phyloP scores from a whole-genome alignment of 805 yeast species.

The Schwanniomyces sp. region DNA sequence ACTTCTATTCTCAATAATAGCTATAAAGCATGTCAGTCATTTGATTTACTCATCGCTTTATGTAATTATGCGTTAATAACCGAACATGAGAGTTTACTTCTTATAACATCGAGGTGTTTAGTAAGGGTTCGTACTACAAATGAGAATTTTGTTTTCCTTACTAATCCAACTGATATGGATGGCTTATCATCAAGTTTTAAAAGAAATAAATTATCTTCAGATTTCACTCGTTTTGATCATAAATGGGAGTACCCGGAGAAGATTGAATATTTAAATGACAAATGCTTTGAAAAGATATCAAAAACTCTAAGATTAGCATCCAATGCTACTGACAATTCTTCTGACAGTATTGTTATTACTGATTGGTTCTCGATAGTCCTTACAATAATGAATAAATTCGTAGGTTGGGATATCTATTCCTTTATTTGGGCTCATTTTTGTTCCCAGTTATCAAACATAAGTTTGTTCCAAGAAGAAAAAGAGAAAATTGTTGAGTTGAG shows the following conservation, averaged over 20 bases:
- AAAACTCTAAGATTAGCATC: constrained; percentile 19
- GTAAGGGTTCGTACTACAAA: constrained; percentile 53
- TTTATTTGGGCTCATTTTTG: constrained; percentile 67
- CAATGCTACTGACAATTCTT: background rate
- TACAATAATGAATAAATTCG: constrained; percentile 49
- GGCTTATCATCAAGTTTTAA: constrained; percentile 63
- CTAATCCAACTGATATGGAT: constrained; percentile 59
- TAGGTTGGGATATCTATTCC: constrained; percentile 72
- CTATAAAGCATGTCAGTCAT: constrained; percentile 27
- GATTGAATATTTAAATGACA: constrained; percentile 47
- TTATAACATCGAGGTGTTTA: constrained; percentile 53
- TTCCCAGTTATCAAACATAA: constrained; percentile 62
- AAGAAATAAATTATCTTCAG: constrained; percentile 40
- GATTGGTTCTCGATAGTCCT: constrained; percentile 53
- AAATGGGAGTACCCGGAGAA: constrained; percentile 66
- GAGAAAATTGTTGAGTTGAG: constrained; percentile 41
- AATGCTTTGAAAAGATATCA: constrained; percentile 42
- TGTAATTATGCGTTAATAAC: constrained; percentile 34
- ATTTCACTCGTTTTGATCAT: constrained; percentile 17
- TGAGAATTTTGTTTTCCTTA: constrained; percentile 46
- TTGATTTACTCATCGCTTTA: constrained; percentile 30
- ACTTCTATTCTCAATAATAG: constrained; percentile 19
- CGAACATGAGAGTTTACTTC: constrained; percentile 35
- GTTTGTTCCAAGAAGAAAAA: constrained; percentile 47
- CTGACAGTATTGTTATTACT: constrained; percentile 33